Conservation (phyloP, 495 filamentous ascomycete genomes). For the Penicillium daleae region DNA sequence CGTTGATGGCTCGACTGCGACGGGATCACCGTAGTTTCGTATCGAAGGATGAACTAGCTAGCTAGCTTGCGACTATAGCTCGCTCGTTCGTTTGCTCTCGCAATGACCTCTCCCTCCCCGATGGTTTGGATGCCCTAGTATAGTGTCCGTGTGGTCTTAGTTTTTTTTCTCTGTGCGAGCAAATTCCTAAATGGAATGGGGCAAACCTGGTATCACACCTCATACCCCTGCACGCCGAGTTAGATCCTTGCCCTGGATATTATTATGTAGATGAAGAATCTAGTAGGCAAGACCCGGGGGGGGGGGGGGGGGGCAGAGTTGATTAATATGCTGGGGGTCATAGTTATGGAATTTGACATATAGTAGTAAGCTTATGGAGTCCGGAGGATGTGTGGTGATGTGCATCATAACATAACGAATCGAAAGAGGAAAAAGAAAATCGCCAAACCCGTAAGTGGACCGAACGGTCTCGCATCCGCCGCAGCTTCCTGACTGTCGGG, state of each 20-base stretch:
- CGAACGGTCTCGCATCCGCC: conserved; percentile 48
- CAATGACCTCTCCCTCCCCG: neutral
- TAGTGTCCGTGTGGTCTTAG: neutral
- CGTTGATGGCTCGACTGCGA: neutral
- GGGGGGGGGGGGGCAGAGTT: too few species aligned
- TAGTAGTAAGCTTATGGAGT: neutral
- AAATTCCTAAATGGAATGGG: conserved; percentile 6
- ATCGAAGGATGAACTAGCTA: neutral
- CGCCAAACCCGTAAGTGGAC: conserved; percentile 33
- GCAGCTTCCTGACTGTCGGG: conserved; percentile 50
- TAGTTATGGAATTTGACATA: neutral
- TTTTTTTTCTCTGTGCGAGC: neutral
- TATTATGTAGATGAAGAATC: neutral
- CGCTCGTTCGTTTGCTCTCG: neutral
- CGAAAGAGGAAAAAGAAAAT: conserved; percentile 10
- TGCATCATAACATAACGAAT: neutral
- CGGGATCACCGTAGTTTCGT: neutral
- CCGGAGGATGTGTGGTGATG: neutral
- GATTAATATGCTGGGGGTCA: neutral
- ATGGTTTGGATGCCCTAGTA: conserved; percentile 1
- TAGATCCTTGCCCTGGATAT: neutral
- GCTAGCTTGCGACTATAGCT: too few species aligned
- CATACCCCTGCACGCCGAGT: neutral
- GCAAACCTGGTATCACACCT: neutral
- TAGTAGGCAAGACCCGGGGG: too few species aligned